These are phyloP conservation scores for Santalum album DNA, from an alignment of 164 flowering plant species.

Conservation along the genomic window DNA sequence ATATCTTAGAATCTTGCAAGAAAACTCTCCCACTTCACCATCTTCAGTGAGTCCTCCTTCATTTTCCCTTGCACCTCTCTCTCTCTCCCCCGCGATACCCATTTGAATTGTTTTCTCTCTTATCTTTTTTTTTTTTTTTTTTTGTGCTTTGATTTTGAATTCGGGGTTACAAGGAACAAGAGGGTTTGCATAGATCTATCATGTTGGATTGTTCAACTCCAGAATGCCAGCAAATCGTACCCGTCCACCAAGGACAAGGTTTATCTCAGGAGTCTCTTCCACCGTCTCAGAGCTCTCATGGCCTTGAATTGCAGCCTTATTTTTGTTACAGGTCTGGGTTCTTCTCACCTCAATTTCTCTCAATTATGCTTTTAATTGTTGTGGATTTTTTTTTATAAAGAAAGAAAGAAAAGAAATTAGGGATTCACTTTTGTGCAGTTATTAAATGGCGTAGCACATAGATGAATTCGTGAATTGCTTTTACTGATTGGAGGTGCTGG, in stretches of 20 bases:
- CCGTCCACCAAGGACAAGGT: conserved; percentile 41
- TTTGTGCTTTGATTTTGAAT: not conserved
- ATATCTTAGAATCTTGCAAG: conserved; percentile 90
- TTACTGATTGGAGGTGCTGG: too few species aligned
- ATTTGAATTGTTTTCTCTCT: not conserved
- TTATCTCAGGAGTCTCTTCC: conserved; percentile 69
- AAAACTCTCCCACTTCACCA: conserved; percentile 77
- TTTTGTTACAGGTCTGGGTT: conserved; percentile 60
- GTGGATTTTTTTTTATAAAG: too few species aligned
- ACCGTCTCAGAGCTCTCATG: conserved; percentile 87
- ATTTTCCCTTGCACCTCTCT: too few species aligned
- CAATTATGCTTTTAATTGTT: too few species aligned
- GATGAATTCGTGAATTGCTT: too few species aligned
- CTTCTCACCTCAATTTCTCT: not conserved
- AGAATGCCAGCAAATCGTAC: conserved; percentile 43
- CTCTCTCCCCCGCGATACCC: not conserved
- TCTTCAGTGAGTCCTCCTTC: conserved; percentile 56
- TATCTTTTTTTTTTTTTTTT: not conserved
- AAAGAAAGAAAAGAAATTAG: too few species aligned
- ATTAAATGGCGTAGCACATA: too few species aligned
- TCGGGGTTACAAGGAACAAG: conserved; percentile 51
- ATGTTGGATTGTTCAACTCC: conserved; percentile 91
- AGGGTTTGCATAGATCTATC: conserved; percentile 92
- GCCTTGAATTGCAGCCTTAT: conserved; percentile 84
- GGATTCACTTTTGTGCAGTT: too few species aligned